A percentile compares a stretch with the other conserved stretches of the same genome.
Conservation (phyloP, 352 stramenopile species). For the Hyaloperonospora brassicae region DNA sequence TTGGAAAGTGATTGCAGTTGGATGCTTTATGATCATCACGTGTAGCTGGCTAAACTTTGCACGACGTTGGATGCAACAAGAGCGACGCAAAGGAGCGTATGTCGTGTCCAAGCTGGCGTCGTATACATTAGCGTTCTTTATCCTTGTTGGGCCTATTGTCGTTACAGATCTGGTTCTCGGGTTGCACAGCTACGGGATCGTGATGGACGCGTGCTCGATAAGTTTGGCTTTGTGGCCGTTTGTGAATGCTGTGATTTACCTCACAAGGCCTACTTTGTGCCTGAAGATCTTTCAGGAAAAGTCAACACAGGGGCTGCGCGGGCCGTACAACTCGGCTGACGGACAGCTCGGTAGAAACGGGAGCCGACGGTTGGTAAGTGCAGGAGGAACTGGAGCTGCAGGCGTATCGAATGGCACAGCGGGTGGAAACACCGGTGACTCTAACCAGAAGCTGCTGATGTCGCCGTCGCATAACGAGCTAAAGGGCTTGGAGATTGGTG, state of each 20-base stretch:
- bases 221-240: slow-evolving; percentile 74
- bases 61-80: slow-evolving; percentile 36
- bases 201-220: slow-evolving; percentile 36
- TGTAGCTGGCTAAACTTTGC: slow-evolving; percentile 56
- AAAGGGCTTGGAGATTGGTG: slow-evolving; percentile 70
- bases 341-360: slow-evolving; percentile 20
- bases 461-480: slow-evolving; percentile 63
- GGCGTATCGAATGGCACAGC: slow-evolving; percentile 19
- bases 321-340: slow-evolving; percentile 24
- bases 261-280: slow-evolving; percentile 58
- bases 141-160: slow-evolving; percentile 66
- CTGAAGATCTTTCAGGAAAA: slow-evolving; percentile 44
- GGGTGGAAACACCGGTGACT: slow-evolving; percentile 17
- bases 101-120: slow-evolving; percentile 72
- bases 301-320: slow-evolving; percentile 13
- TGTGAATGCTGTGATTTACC: slow-evolving; percentile 66
- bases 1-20: slow-evolving; percentile 58
- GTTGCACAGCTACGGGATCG: slow-evolving; percentile 29
- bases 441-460: slow-evolving; percentile 36
- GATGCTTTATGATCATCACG: slow-evolving; percentile 53
- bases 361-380: slow-evolving; percentile 25
- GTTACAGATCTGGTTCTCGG: slow-evolving; percentile 51
- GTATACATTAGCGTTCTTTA: slow-evolving; percentile 69
- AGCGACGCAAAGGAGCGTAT: slow-evolving; percentile 43
- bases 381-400: slow-evolving; percentile 18